phyloP scores from a whole-genome alignment of 768 basidiomycete species.

The Lentinula guzmanii region DNA sequence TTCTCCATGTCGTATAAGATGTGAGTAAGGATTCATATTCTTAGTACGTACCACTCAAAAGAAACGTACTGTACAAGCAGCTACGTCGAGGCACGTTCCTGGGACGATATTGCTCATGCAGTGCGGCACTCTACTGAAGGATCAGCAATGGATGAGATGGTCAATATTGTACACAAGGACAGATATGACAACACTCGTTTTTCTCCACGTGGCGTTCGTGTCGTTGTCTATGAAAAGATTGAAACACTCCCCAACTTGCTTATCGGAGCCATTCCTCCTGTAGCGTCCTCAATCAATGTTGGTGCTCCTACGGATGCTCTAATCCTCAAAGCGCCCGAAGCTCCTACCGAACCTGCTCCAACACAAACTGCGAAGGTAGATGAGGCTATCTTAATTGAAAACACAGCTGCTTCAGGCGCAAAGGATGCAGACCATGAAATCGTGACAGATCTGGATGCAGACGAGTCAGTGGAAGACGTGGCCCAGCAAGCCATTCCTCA shows the following conservation, averaged over 20 bases:
- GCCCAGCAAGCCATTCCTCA: neutral
- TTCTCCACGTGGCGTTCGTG: constrained; percentile 15
- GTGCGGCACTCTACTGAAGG: constrained; percentile 12
- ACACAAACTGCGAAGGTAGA: neutral
- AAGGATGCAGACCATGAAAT: constrained; percentile 7
- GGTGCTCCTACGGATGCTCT: constrained; percentile 15
- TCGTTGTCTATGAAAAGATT: constrained; percentile 21
- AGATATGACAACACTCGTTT: constrained; percentile 5
- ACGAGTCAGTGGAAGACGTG: constrained; percentile 8
- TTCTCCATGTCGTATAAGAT: constrained; percentile 10
- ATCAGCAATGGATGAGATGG: constrained; percentile 18
- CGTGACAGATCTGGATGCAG: constrained; percentile 8
- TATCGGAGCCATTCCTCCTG: constrained; percentile 1
- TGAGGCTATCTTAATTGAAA: neutral
- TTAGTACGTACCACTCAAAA: no score
- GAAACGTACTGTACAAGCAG: no score
- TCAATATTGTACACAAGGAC: constrained; percentile 17
- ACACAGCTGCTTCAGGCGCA: neutral
- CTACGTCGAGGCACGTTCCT: constrained; percentile 18
- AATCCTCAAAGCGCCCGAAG: neutral
- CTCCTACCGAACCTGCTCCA: neutral
- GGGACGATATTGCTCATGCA: constrained; percentile 19
- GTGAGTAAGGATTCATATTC: constrained; percentile 1
- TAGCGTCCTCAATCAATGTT: constrained; percentile 10
- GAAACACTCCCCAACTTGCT: constrained; percentile 25